Percentiles rank a stretch among this genome's conserved stretches.
These are phyloP conservation scores for barley (Hordeum vulgare) DNA, from an alignment of 176 grass and related monocot species.

Conservation along the genomic window DNA sequence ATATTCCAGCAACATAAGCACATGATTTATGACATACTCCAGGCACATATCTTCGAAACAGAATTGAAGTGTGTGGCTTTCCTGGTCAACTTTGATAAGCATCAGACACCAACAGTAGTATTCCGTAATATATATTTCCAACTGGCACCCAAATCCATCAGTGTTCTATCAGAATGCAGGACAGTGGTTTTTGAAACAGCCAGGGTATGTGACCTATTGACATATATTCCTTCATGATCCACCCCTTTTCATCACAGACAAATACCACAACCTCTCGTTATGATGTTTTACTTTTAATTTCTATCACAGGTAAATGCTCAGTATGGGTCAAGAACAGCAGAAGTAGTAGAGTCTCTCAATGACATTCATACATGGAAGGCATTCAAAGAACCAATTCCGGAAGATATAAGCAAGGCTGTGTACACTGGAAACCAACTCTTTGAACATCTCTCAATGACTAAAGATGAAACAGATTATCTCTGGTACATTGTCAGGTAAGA, in stretches of 20 bases:
- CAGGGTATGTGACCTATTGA: conserved; percentile 36
- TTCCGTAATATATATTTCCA: conserved; percentile 52
- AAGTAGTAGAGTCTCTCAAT: conserved; percentile 39
- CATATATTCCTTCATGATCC: not conserved
- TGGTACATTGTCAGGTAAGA: conserved; percentile 78
- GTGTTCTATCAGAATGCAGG: conserved; percentile 66
- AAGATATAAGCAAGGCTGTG: conserved; percentile 10
- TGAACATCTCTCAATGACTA: conserved; percentile 76
- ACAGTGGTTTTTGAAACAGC: conserved; percentile 60
- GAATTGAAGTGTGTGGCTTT: conserved; percentile 63
- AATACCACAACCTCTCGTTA: not conserved
- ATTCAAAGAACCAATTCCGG: conserved; percentile 50
- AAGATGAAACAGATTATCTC: conserved; percentile 95
- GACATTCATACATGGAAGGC: conserved; percentile 43
- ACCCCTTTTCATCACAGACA: not conserved
- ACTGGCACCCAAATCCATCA: conserved; percentile 61
- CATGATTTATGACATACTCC: conserved; percentile 21
- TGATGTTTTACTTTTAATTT: conserved; percentile 1
- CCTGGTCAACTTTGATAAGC: conserved; percentile 59
- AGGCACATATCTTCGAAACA: conserved; percentile 90
- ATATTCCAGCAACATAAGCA: conserved; percentile 3
- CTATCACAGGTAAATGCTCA: conserved; percentile 57
- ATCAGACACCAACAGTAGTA: conserved; percentile 14
- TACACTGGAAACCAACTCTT: conserved; percentile 41
- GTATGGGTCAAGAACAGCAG: conserved; percentile 42